phyloP scores from a whole-genome alignment of 2,329 filamentous ascomycete genomes.

The Chaetomiaceae sp. region DNA sequence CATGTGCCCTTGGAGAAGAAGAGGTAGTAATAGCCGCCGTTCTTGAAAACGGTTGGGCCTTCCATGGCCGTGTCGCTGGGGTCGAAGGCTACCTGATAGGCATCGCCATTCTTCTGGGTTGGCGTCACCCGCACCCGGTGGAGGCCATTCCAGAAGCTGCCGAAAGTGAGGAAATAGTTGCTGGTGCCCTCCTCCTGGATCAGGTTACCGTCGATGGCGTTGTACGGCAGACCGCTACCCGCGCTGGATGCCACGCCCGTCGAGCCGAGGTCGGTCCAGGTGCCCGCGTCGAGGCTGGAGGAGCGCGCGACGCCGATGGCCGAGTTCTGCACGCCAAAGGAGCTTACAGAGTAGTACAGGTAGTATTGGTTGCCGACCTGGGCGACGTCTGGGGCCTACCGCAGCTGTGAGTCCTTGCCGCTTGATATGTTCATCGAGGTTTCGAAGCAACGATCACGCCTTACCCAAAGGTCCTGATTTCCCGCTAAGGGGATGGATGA shows the following conservation, averaged over 20 bases:
- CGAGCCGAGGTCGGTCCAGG: conserved; percentile 50
- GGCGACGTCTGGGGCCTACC: conserved; percentile 58
- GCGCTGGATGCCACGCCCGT: conserved; percentile 41
- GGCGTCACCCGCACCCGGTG: conserved; percentile 49
- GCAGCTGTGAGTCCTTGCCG: background rate
- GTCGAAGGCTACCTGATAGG: conserved; percentile 49
- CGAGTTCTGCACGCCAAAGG: conserved; percentile 56
- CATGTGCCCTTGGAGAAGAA: conserved; percentile 58
- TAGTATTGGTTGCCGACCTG: conserved; percentile 57
- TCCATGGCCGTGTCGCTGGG: conserved; percentile 48
- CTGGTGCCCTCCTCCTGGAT: conserved; percentile 30
- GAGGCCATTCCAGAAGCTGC: conserved; percentile 59
- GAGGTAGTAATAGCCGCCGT: conserved; percentile 55
- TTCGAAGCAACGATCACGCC: background rate
- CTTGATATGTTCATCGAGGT: background rate
- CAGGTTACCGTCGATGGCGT: conserved; percentile 52
- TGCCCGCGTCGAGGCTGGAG: conserved; percentile 31
- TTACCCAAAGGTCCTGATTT: conserved; percentile 42
- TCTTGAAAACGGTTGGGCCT: conserved; percentile 49
- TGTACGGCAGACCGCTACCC: conserved; percentile 42
- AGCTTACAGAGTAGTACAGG: conserved; percentile 64
- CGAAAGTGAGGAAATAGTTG: conserved; percentile 47
- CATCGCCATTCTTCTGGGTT: conserved; percentile 22
- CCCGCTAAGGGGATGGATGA: conserved; percentile 39
- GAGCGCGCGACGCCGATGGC: conserved; percentile 54